phyloP scores from a whole-genome alignment of 768 basidiomycete genomes.

The Rhizopogon vinicolor region DNA sequence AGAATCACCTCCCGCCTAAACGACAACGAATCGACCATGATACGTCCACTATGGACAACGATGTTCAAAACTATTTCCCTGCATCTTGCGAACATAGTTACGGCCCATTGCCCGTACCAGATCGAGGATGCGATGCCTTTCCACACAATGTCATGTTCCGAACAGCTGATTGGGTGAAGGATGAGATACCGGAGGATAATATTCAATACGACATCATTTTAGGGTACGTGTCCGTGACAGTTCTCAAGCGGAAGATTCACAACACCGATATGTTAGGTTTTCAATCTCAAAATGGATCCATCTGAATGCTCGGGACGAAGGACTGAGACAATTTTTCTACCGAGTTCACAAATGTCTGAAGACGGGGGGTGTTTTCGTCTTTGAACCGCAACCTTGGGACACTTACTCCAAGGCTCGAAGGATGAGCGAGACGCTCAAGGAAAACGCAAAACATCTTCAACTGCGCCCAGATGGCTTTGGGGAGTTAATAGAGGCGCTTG shows the following conservation, averaged over 20 bases:
- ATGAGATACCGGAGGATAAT: conserved; percentile 49
- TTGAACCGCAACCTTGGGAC: conserved; percentile 86
- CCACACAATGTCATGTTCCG: conserved; percentile 79
- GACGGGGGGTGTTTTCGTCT: conserved; percentile 62
- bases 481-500: conserved; percentile 48
- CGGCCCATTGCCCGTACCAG: conserved; percentile 68
- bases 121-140: conserved; percentile 38
- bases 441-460: conserved; percentile 50
- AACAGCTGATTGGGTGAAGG: conserved; percentile 68
- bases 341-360: conserved; percentile 53
- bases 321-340: conserved; percentile 61
- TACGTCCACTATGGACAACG: background rate
- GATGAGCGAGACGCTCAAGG: conserved; percentile 58
- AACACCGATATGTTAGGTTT: conserved; percentile 42
- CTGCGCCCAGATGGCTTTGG: conserved; percentile 66
- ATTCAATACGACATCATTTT: conserved; percentile 73
- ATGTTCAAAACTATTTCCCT: conserved; percentile 59
- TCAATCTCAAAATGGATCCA: conserved; percentile 94
- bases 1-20: conserved; percentile 1
- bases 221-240: conserved; percentile 47
- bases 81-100: conserved; percentile 71
- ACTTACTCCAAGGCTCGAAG: conserved; percentile 76
- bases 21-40: conserved; percentile 6
- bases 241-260: background rate
- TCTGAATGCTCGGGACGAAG: conserved; percentile 74